Base-by-base conservation (phyloP, 176 grass and related monocot species). In the Microstegium vimineum region DNA sequence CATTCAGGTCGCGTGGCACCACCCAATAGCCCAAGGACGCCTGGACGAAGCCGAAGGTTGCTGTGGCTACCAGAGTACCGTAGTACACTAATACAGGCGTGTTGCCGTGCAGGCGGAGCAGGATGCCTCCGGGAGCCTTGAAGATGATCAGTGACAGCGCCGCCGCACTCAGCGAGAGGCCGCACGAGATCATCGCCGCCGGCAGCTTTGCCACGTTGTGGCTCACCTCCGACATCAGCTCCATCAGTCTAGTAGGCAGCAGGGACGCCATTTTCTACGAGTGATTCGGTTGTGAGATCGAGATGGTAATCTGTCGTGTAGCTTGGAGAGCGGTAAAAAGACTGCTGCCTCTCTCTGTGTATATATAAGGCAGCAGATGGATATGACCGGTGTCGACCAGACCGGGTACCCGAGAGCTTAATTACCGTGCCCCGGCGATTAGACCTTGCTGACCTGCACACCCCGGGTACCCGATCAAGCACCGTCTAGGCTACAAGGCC, bases 401-500 rank as follows among this genome's bases (percentile, higher is more conserved):
- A n/a, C n/a, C n/a, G n/a, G n/a, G n/a, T n/a, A n/a, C n/a, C n/a
- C n/a, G n/a, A n/a, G n/a, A n/a, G n/a, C n/a, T n/a, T n/a, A n/a
- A n/a, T n/a, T n/a, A n/a, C n/a, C n/a, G n/a, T n/a, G n/a, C n/a
- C n/a, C n/a, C n/a, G n/a, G n/a, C n/a, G n/a, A n/a, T n/a, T n/a
- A n/a, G n/a, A n/a, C n/a, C n/a, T n/a, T n/a, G n/a, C n/a, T n/a
- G n/a, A n/a, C n/a, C n/a, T n/a, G n/a, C n/a, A n/a, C n/a, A n/a
- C 8, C 8, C 38, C 38, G 38, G 38, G 38, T 40, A 40, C 38
- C 38, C 38, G 8, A 40, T 6, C 4, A 8, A 10, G 0, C 8
- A 0, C 0, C 0, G 36, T 6, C 2, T 2, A 0, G 38, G 0
- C n/a, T n/a, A n/a, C n/a, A n/a, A n/a, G n/a, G n/a, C n/a, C n/a